Evolutionary conservation across 2,329 filamentous ascomycete species (phyloP), one percentile per base, ranked within the genome.

Genomic region (Elsinoe perseae): DNA sequence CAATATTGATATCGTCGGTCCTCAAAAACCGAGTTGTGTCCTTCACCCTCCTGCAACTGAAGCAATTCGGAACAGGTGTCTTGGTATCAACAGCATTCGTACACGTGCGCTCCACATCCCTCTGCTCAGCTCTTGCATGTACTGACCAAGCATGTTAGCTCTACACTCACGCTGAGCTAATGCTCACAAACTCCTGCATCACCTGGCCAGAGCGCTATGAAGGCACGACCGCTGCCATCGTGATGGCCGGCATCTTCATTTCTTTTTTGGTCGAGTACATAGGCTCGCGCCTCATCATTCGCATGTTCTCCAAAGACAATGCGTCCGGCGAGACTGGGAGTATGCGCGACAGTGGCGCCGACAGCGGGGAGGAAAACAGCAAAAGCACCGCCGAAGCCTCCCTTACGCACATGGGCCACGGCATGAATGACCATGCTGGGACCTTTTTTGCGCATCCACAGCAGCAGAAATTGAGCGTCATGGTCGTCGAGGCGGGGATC

Each of bases 191-290:
- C 61, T 72, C 82, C 50, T 91, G 87, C 63, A 70, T 91, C 10
- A 82, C 83, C 3, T 75, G 77, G 6, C 70, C 90, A 2, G 66
- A 73, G 4, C 48, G 48, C 28, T 91, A 87, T 63, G 87, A 91
- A 68, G 80, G 75, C 2, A 87, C 83, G 0, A 81, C 86, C 0
- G 80, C 85, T 0, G 82, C 86, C 1, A 81, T 91, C 38, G 77
- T 86, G 46, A 86, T 90, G 81, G 86, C 82, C 0, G 87, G 87
- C 0, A 71, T 89, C 1, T 85, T 89, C 67, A 61, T 89, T 2
- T 84, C 86, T 0, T 90, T 89, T 68, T 63, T 87, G 1, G 75
- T 88, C 32, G 87, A 91, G 65, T 89, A 82, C 62, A 60, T 80
- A 10, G 82, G 84, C 40, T 78, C 83, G 36, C 80, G 85, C 1